A percentile compares a stretch with the other conserved stretches of the same genome.
Conservation (phyloP, 192 early-diverging fungal species). For the Entomortierella beljakovae region DNA sequence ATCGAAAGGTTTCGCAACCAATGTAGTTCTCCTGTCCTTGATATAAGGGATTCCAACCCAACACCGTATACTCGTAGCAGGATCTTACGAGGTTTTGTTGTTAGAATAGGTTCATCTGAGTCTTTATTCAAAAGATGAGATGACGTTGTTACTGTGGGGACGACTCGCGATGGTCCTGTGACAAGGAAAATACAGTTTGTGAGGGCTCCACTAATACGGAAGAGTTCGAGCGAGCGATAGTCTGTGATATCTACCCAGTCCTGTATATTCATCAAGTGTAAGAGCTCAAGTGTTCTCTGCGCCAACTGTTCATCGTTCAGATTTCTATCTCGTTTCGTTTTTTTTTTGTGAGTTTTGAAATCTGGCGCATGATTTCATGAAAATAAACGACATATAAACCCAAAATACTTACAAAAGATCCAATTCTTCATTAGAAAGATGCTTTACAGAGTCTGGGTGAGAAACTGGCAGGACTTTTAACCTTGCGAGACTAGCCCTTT, state of each 20-base stretch:
- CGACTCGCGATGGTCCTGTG: conserved; percentile 10
- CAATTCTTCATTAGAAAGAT: conserved; percentile 14
- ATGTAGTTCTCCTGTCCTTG: conserved; percentile 80
- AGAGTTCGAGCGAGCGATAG: conserved; percentile 23
- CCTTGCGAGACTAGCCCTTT: conserved; percentile 36
- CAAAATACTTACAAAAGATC: conserved; percentile 32
- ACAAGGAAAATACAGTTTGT: conserved; percentile 50
- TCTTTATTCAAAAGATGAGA: neutral
- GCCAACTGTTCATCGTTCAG: conserved; percentile 28
- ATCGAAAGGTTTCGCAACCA: conserved; percentile 79
- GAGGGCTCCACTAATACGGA: conserved; percentile 51
- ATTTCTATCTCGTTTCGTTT: no score
- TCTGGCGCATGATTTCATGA: no score
- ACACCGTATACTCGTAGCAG: conserved; percentile 84
- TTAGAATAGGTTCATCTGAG: neutral
- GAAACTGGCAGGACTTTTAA: conserved; percentile 39
- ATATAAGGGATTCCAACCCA: conserved; percentile 80
- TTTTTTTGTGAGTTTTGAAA: no score
- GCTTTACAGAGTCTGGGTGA: conserved; percentile 18
- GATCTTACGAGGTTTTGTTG: conserved; percentile 44
- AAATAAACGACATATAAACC: neutral
- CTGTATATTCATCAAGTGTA: conserved; percentile 38
- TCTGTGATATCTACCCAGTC: conserved; percentile 51
- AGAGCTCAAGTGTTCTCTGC: conserved; percentile 21
- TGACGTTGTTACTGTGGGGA: neutral